These are phyloP conservation scores for Fusarium sp. DNA, from an alignment of 2,329 filamentous ascomycete genomes.

Conservation along the genomic window DNA sequence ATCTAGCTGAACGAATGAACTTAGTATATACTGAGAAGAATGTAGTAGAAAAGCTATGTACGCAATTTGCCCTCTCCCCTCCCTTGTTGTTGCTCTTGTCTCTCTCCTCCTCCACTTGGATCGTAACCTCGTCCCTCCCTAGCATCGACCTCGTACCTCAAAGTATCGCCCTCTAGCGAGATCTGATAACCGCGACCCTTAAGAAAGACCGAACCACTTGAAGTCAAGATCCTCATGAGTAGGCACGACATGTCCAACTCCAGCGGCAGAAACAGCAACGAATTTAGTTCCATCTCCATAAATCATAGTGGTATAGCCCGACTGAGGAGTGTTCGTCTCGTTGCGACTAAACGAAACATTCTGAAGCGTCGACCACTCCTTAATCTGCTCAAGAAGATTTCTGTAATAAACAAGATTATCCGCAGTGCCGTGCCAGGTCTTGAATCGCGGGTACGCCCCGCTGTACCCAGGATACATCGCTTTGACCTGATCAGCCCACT, in stretches of 20 bases:
- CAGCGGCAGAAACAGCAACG: neutral
- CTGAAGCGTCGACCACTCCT: conserved; percentile 5
- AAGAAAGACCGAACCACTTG: conserved; percentile 7
- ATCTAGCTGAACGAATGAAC: neutral
- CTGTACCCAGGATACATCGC: conserved; percentile 5
- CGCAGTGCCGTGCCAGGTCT: neutral
- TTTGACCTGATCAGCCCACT: neutral
- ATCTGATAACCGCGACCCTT: accelerated
- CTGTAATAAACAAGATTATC: neutral
- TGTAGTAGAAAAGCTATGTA: neutral
- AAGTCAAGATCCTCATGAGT: conserved; percentile 1
- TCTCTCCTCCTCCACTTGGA: accelerated
- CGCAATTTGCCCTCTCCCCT: neutral
- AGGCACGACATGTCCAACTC: conserved; percentile 2
- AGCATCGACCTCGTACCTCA: accelerated
- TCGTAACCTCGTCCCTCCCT: accelerated
- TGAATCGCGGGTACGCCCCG: neutral
- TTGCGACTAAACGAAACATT: neutral
- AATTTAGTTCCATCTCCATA: conserved; percentile 6
- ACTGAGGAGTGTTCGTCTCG: neutral
- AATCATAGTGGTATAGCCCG: neutral
- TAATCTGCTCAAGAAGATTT: conserved; percentile 12
- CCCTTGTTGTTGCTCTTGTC: accelerated
- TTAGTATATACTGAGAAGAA: neutral
- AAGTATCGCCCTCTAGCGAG: accelerated